These are phyloP conservation scores for Aspergillus phoenicis DNA, from an alignment of 2,329 filamentous ascomycete genomes.

Conservation along the genomic window DNA sequence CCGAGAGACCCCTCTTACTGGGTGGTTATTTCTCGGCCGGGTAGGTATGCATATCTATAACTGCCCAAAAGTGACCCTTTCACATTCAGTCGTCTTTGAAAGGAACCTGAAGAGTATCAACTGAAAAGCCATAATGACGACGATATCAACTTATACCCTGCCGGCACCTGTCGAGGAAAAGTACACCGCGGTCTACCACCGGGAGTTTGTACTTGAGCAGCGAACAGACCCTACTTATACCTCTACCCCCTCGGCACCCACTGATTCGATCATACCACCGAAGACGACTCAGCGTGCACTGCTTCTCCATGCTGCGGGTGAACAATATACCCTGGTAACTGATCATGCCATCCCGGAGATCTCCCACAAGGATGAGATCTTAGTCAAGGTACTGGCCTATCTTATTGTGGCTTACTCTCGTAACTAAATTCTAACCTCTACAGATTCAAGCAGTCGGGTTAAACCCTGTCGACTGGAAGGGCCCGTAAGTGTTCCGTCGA, in stretches of 20 bases:
- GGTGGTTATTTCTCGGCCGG: not conserved
- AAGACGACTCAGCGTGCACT: slow-evolving; percentile 49
- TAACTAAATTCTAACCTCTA: not conserved
- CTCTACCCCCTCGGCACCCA: not conserved
- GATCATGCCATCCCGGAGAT: slow-evolving; percentile 52
- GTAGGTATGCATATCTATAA: not conserved
- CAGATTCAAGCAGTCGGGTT: slow-evolving; percentile 65
- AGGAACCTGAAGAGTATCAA: too few relatives aligned
- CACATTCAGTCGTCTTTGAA: not conserved
- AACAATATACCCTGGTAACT: slow-evolving; percentile 52
- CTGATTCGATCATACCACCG: not conserved
- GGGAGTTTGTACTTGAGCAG: slow-evolving; percentile 15
- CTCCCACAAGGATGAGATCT: slow-evolving; percentile 55
- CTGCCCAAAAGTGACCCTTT: not conserved
- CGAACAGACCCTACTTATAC: slow-evolving; percentile 8
- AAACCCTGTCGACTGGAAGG: slow-evolving; percentile 78
- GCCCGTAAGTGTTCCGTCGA: slow-evolving; percentile 57
- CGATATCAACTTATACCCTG: slow-evolving; percentile 16
- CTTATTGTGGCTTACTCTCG: not conserved
- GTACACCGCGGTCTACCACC: slow-evolving; percentile 13
- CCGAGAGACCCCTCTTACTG: not conserved
- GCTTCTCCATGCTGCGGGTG: slow-evolving; percentile 53
- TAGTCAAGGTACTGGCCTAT: slow-evolving; percentile 55
- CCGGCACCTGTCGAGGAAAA: slow-evolving; percentile 14
- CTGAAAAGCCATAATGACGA: slow-evolving; percentile 12